These are phyloP conservation scores for Tylopilus subfusipes DNA, from an alignment of 768 basidiomycete species.

Conservation along the genomic window DNA sequence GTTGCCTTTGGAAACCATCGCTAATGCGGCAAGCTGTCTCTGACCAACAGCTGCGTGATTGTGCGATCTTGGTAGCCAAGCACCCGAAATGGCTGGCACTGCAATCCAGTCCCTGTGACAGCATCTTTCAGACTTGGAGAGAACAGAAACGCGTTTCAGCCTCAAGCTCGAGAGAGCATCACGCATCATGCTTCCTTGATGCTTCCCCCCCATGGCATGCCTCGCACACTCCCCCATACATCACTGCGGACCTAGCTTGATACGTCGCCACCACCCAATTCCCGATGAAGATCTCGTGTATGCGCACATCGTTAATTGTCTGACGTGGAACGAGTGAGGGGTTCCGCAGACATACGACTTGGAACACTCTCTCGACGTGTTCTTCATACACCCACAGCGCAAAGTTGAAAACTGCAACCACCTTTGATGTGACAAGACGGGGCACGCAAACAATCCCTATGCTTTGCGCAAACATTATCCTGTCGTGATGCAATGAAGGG, in stretches of 20 bases:
- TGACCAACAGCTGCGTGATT: conserved; percentile 6
- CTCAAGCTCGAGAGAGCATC: conserved; percentile 15
- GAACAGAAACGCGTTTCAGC: conserved; percentile 21
- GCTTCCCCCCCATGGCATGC: neutral
- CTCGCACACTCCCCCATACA: conserved; percentile 9
- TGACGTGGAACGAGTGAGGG: conserved; percentile 2
- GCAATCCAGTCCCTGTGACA: conserved; percentile 14
- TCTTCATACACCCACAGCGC: conserved; percentile 20
- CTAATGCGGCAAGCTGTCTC: neutral
- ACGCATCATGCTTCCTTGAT: conserved; percentile 11
- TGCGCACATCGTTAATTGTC: conserved; percentile 13
- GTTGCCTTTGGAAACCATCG: neutral
- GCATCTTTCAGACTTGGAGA: conserved; percentile 22
- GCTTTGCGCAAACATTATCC: conserved; percentile 5
- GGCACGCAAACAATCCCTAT: conserved; percentile 13
- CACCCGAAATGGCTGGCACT: neutral
- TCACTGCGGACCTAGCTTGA: conserved; percentile 23
- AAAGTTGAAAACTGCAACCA: neutral
- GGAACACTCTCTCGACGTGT: conserved; percentile 17
- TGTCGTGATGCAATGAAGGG: conserved; percentile 23
- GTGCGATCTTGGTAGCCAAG: no score
- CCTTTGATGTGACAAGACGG: conserved; percentile 9
- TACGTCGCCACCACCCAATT: conserved; percentile 20
- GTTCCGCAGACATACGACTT: conserved; percentile 9
- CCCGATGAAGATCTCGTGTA: conserved; percentile 22